phyloP scores from a whole-genome alignment of 2,329 filamentous ascomycete genomes.

The Paraphaeosphaeria minitans region DNA sequence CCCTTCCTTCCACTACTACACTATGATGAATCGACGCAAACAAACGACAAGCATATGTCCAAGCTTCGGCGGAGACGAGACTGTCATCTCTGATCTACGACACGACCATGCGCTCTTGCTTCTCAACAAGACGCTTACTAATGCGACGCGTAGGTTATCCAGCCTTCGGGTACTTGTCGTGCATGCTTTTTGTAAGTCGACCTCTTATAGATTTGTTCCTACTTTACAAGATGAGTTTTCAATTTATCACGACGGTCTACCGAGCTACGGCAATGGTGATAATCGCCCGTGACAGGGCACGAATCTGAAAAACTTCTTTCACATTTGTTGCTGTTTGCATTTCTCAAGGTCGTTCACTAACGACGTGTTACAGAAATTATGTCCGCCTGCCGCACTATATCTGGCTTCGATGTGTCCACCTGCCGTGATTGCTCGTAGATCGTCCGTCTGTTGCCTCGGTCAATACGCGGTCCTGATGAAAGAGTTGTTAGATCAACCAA shows the following conservation, averaged over 20 bases:
- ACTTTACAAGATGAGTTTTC: conserved; percentile 49
- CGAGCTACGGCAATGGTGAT: conserved; percentile 82
- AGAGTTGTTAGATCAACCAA: conserved; percentile 1
- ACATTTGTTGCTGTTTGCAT: neutral
- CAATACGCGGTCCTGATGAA: neutral
- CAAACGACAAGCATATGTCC: conserved; percentile 97
- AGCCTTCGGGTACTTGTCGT: neutral
- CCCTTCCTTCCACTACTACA: conserved; percentile 7
- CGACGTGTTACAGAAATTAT: neutral
- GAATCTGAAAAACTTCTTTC: conserved; percentile 37
- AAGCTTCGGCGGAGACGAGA: conserved; percentile 67
- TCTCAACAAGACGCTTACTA: conserved; percentile 27
- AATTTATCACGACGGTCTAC: conserved; percentile 82
- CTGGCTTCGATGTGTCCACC: neutral
- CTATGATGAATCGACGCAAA: conserved; percentile 81
- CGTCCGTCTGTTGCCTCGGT: neutral
- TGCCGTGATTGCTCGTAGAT: neutral
- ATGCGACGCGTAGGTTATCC: conserved; percentile 21
- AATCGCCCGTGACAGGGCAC: conserved; percentile 76
- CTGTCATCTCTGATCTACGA: conserved; percentile 43
- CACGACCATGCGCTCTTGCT: conserved; percentile 22
- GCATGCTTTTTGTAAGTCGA: conserved; percentile 18
- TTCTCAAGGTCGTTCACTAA: neutral
- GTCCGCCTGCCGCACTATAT: neutral
- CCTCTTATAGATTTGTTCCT: neutral